These are phyloP conservation scores for Xylaria arbuscula DNA, from an alignment of 2,329 filamentous ascomycete species.

Conservation along the genomic window DNA sequence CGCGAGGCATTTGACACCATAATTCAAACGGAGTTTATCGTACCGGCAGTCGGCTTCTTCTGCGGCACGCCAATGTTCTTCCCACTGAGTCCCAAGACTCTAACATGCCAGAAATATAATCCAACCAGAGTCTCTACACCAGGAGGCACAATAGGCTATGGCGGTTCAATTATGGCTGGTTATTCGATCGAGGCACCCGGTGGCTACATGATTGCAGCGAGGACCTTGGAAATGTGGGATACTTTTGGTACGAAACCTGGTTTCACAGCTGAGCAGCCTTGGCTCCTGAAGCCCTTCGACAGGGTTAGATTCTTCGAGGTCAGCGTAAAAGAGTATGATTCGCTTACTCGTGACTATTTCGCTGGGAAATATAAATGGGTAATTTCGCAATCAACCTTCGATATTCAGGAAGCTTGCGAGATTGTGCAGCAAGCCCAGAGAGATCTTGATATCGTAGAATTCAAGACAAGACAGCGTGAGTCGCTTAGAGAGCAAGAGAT, in stretches of 20 bases:
- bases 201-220: conserved; percentile 54
- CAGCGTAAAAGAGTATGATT: conserved; percentile 47
- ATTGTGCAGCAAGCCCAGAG: not conserved
- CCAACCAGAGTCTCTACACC: conserved; percentile 52
- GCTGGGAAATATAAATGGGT: conserved; percentile 19
- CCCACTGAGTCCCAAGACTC: conserved; percentile 44
- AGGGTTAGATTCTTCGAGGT: conserved; percentile 52
- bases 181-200: conserved; percentile 55
- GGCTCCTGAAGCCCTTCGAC: conserved; percentile 54
- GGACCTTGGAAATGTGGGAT: conserved; percentile 52
- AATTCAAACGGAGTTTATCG: conserved; percentile 50
- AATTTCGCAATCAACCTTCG: conserved; percentile 16
- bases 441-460: conserved; percentile 36
- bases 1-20: conserved; percentile 50
- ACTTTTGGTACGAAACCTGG: conserved; percentile 49
- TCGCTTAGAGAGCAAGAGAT: conserved; percentile 4
- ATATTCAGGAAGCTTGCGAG: not conserved
- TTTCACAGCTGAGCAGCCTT: conserved; percentile 49
- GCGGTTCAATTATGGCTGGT: conserved; percentile 52
- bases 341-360: conserved; percentile 17
- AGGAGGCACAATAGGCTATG: conserved; percentile 52
- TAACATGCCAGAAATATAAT: conserved; percentile 50
- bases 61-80: conserved; percentile 52
- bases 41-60: conserved; percentile 52
- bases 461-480: conserved; percentile 27